Percentiles rank a stretch among this genome's conserved stretches.
phyloP scores from a whole-genome alignment of 176 grass and related monocot genomes.

The Pontederia paniculata region DNA sequence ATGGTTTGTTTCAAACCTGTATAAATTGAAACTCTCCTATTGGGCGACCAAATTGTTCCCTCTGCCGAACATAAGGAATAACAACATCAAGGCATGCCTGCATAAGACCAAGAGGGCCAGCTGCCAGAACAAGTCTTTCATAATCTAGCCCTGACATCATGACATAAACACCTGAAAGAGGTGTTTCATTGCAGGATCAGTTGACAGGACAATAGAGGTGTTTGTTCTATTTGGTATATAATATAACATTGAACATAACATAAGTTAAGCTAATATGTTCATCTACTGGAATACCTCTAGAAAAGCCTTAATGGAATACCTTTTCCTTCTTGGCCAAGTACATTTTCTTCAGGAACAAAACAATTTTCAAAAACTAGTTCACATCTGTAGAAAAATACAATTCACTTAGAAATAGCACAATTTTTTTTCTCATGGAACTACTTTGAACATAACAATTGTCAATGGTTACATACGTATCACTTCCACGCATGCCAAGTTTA shows the following conservation, averaged over 20 bases:
- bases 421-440: constrained; percentile 1
- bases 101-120: constrained; percentile 88
- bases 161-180: constrained; percentile 83
- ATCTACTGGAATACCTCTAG: neutral
- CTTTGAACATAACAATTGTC: constrained; percentile 1
- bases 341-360: constrained; percentile 84
- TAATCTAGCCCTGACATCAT: constrained; percentile 98
- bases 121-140: constrained; percentile 90
- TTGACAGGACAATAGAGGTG: no score
- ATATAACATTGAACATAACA: neutral
- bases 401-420: neutral
- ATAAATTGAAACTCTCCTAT: constrained; percentile 99
- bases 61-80: constrained; percentile 79
- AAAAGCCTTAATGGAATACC: constrained; percentile 30
- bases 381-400: constrained; percentile 40
- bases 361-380: constrained; percentile 99
- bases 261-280: neutral
- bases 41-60: constrained; percentile 81
- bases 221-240: neutral
- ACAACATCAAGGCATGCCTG: constrained; percentile 86
- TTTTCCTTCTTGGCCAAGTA: constrained; percentile 87
- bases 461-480: constrained; percentile 72
- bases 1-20: constrained; percentile 33
- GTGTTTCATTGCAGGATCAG: neutral
- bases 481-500: constrained; percentile 97